Conservation (phyloP, 768 basidiomycete species). For the Suillus spraguei region DNA sequence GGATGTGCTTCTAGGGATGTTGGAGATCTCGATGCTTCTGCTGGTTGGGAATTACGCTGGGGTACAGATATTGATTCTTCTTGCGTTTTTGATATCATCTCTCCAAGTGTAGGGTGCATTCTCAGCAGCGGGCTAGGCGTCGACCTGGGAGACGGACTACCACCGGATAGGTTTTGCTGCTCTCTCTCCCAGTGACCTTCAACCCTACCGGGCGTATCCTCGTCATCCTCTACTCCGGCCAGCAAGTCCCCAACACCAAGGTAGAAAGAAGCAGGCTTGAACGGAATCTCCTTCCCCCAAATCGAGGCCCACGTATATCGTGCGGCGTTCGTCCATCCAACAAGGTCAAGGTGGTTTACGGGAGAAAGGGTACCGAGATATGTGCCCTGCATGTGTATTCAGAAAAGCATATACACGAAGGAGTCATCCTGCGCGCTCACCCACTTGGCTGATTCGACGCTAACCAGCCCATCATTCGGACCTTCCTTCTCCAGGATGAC, state of each 20-base stretch:
- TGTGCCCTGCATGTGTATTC: slow-evolving; percentile 60
- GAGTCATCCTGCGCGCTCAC: slow-evolving; percentile 32
- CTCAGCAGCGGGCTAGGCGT: background rate
- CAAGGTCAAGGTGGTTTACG: slow-evolving; percentile 91
- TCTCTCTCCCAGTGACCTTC: slow-evolving; percentile 1
- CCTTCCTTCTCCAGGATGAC: slow-evolving; percentile 88
- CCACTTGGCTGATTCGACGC: slow-evolving; percentile 87
- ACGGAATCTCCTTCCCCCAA: slow-evolving; percentile 86
- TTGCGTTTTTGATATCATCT: slow-evolving; percentile 1
- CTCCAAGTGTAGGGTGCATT: slow-evolving; percentile 9
- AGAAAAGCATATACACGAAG: background rate
- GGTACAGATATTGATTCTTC: slow-evolving; percentile 1
- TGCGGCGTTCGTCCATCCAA: slow-evolving; percentile 92
- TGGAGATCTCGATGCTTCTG: background rate
- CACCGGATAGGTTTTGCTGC: background rate
- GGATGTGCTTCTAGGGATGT: background rate
- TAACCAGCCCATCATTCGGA: slow-evolving; percentile 93
- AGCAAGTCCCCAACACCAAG: slow-evolving; percentile 79
- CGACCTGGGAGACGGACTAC: background rate
- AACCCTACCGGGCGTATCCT: background rate
- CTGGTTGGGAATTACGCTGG: background rate
- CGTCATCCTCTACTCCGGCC: slow-evolving; percentile 67
- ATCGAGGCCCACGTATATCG: slow-evolving; percentile 89
- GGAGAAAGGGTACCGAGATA: slow-evolving; percentile 91
- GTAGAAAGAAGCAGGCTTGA: slow-evolving; percentile 92